Conservation (phyloP, 441 rosid genomes). For the Populus trichocarpa region DNA sequence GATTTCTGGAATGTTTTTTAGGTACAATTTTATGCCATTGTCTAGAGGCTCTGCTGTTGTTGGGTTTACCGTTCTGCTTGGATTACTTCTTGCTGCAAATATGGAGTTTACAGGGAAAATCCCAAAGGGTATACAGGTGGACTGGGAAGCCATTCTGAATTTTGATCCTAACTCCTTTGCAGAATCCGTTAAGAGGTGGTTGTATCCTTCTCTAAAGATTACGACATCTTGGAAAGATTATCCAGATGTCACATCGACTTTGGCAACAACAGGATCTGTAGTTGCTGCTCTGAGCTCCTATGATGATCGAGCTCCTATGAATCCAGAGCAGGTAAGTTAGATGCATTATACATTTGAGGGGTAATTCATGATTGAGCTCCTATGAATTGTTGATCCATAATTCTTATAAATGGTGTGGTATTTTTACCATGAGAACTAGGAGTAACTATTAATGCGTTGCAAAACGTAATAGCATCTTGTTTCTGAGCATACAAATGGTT, state of each 20-base stretch:
- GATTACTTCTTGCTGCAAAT: conserved; percentile 86
- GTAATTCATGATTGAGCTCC: neutral
- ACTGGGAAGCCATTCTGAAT: conserved; percentile 96
- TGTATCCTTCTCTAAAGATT: conserved; percentile 69
- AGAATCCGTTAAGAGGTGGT: conserved; percentile 71
- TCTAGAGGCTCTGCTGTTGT: conserved; percentile 93
- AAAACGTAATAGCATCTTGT: neutral
- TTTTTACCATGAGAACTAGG: too few relatives aligned
- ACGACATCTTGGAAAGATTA: conserved; percentile 83
- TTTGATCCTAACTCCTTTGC: conserved; percentile 55
- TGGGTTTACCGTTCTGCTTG: conserved; percentile 79
- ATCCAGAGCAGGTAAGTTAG: conserved; percentile 32
- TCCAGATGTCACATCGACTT: conserved; percentile 71
- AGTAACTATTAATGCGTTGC: neutral
- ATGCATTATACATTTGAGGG: neutral
- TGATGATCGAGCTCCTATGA: conserved; percentile 40
- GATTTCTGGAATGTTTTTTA: conserved; percentile 24
- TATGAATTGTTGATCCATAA: too few relatives aligned
- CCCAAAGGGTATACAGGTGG: conserved; percentile 77
- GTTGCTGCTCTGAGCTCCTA: conserved; percentile 81
- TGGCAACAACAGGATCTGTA: conserved; percentile 78
- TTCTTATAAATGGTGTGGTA: too few relatives aligned
- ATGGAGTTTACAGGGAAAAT: conserved; percentile 80
- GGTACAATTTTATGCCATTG: conserved; percentile 99
- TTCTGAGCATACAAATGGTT: neutral